Conservation (phyloP, 1,139 yeast genomes). For the Suhomyces anneliseae region DNA sequence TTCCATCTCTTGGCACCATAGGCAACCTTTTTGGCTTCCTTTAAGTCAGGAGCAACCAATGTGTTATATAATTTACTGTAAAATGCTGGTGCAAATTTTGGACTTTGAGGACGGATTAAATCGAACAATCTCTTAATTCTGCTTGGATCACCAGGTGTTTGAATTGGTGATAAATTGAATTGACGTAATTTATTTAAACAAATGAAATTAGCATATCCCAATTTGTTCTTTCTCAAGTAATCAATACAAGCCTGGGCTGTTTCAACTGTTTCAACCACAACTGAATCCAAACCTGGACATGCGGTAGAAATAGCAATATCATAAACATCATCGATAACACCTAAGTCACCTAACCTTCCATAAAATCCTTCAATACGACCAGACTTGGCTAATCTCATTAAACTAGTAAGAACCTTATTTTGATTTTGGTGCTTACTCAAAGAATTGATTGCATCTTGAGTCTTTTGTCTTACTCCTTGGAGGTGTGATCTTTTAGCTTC, state of each 20-base stretch:
- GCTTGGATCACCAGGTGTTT: slow-evolving; percentile 66
- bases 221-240: slow-evolving; percentile 74
- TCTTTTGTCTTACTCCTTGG: slow-evolving; percentile 57
- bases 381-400: slow-evolving; percentile 67
- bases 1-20: slow-evolving; percentile 79
- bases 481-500: slow-evolving; percentile 55
- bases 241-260: slow-evolving; percentile 92
- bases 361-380: slow-evolving; percentile 86
- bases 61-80: slow-evolving; percentile 86
- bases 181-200: slow-evolving; percentile 72
- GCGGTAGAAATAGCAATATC: slow-evolving; percentile 96
- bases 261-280: slow-evolving; percentile 93
- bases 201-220: slow-evolving; percentile 90
- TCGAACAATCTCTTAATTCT: slow-evolving; percentile 83
- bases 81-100: slow-evolving; percentile 80
- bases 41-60: slow-evolving; percentile 75
- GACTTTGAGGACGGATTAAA: slow-evolving; percentile 65
- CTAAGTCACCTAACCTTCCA: slow-evolving; percentile 90
- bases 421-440: slow-evolving; percentile 63
- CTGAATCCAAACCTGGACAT: slow-evolving; percentile 84
- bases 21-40: slow-evolving; percentile 85
- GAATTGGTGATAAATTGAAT: slow-evolving; percentile 59
- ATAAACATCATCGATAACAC: slow-evolving; percentile 80
- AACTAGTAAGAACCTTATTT: slow-evolving; percentile 69
- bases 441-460: slow-evolving; percentile 63